These are phyloP conservation scores for Fraxinus albicans DNA, from an alignment of 305 asterid genomes.

Conservation along the genomic window DNA sequence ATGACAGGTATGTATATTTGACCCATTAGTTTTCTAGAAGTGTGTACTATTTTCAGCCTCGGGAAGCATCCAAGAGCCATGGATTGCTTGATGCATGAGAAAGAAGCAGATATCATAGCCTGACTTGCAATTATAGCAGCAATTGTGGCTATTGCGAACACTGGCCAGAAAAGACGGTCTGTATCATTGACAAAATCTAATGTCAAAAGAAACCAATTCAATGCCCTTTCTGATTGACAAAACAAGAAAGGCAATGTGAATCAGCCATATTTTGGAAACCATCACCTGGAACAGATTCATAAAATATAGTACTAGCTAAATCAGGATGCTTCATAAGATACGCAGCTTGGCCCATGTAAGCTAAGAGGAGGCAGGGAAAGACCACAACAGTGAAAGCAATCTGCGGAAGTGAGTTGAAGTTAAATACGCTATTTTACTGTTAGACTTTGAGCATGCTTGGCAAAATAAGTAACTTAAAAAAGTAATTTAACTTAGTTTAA, in stretches of 20 bases:
- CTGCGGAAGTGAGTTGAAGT: slow-evolving; percentile 39
- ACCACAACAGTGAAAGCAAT: slow-evolving; percentile 83
- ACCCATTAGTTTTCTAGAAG: slow-evolving; percentile 86
- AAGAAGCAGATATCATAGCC: slow-evolving; percentile 98
- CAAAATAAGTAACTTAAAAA: neutral
- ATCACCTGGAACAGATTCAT: slow-evolving; percentile 89
- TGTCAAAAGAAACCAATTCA: slow-evolving; percentile 24
- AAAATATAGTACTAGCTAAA: slow-evolving; percentile 58
- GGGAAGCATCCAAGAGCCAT: slow-evolving; percentile 99
- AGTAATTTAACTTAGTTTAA: neutral
- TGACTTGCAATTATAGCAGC: slow-evolving; percentile 99
- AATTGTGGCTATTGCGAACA: slow-evolving; percentile 72
- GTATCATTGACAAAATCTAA: slow-evolving; percentile 26
- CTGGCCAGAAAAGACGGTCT: slow-evolving; percentile 90
- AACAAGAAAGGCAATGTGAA: neutral
- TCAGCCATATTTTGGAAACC: neutral
- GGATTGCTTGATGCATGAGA: slow-evolving; percentile 92
- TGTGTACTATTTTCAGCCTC: slow-evolving; percentile 81
- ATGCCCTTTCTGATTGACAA: slow-evolving; percentile 4
- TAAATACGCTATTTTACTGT: neutral
- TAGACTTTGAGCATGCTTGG: neutral
- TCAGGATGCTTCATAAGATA: slow-evolving; percentile 71
- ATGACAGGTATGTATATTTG: slow-evolving; percentile 92
- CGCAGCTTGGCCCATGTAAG: slow-evolving; percentile 98
- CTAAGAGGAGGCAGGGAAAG: slow-evolving; percentile 93